Conservation (phyloP, 2,329 filamentous ascomycete genomes). For the Ceratocystis destructans region DNA sequence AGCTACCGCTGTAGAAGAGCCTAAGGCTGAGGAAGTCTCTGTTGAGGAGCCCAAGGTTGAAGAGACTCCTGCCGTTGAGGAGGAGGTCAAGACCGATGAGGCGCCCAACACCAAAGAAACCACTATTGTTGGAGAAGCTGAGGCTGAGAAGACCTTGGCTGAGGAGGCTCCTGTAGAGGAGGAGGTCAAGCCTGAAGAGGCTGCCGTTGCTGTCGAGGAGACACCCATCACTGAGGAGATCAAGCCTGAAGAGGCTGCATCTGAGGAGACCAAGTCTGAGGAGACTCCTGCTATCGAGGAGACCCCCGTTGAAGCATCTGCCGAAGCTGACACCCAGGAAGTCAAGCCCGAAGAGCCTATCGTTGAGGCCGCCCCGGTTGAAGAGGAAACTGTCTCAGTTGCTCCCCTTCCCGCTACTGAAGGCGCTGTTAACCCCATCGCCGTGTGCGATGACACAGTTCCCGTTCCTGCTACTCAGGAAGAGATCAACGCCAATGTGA, state of each 20-base stretch:
- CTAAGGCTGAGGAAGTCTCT: conserved; percentile 31
- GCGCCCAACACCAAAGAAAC: conserved; percentile 46
- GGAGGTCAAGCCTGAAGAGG: conserved; percentile 31
- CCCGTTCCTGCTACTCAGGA: conserved; percentile 58
- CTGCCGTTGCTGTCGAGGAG: conserved; percentile 30
- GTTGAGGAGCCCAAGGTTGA: conserved; percentile 70
- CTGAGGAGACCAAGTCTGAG: conserved; percentile 40
- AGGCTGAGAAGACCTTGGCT: conserved; percentile 3
- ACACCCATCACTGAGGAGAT: conserved; percentile 27
- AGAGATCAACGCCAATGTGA: conserved; percentile 56
- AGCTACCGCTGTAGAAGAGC: conserved; percentile 31
- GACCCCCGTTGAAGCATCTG: background rate
- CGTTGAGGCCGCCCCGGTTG: conserved; percentile 10
- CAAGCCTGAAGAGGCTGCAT: conserved; percentile 43
- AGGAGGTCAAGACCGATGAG: conserved; percentile 31
- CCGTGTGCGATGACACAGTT: conserved; percentile 64
- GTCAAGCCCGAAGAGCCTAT: background rate
- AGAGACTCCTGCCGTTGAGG: conserved; percentile 50
- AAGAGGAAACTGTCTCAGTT: conserved; percentile 38
- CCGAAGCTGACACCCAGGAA: too few relatives aligned
- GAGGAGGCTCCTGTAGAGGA: conserved; percentile 12
- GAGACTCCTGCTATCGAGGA: background rate
- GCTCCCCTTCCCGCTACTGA: conserved; percentile 49
- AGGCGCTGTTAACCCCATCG: conserved; percentile 63
- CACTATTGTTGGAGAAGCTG: conserved; percentile 15